Percentiles rank a stretch among this genome's conserved stretches.
Evolutionary conservation across 1,284 basidiomycete species (phyloP).

Genomic region (Tetrapyrgos nigripes): DNA sequence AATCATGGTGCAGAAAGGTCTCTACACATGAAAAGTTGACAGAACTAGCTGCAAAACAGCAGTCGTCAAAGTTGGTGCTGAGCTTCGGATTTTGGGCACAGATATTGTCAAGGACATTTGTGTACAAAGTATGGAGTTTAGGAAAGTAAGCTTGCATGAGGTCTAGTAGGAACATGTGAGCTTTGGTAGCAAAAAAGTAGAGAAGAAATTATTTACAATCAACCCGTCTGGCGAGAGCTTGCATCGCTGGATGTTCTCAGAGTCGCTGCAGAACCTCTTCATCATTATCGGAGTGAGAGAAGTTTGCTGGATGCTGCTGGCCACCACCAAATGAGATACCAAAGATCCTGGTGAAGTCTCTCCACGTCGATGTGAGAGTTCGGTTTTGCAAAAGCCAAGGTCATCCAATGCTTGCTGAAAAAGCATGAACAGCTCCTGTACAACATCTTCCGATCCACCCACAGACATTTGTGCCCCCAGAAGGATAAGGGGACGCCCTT

Average conservation of each 20-base stretch:
- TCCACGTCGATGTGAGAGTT: constrained; percentile 5
- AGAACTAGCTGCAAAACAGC: constrained; percentile 1
- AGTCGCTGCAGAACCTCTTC: not conserved
- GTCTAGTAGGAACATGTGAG: not conserved
- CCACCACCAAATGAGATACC: constrained; percentile 17
- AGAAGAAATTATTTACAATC: not conserved
- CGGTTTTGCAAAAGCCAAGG: not conserved
- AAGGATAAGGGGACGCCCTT: not conserved
- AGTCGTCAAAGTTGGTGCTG: not conserved
- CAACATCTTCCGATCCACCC: too few species aligned
- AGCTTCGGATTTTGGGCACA: not conserved
- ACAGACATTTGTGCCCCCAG: not conserved
- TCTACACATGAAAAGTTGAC: not conserved
- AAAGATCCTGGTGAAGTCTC: not conserved
- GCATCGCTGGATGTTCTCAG: not conserved
- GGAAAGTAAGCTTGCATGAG: constrained; percentile 5
- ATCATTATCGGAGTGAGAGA: not conserved
- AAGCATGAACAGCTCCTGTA: not conserved
- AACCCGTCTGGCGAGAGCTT: not conserved
- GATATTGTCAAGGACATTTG: constrained; percentile 1
- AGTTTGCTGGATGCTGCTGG: constrained; percentile 2
- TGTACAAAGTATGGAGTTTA: not conserved
- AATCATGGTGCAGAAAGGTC: not conserved
- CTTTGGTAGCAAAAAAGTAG: not conserved
- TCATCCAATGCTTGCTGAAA: not conserved